Evolutionary conservation across 441 rosid genomes (phyloP).

Genomic region (Arabidopsis hybrid): DNA sequence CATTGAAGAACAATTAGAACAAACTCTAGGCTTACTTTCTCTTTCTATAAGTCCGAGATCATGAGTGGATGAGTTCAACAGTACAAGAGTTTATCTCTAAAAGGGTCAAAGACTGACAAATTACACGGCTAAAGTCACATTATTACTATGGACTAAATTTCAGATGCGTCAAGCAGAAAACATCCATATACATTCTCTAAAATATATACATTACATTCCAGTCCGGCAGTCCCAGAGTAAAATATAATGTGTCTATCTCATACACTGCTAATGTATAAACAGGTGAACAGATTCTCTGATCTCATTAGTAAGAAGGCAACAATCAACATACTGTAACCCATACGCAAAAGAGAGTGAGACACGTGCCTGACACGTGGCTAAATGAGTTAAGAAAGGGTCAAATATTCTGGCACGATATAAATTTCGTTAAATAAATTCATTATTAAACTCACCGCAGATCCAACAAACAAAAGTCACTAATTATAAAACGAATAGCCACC

Average conservation of each 20-base stretch:
- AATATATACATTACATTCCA: neutral
- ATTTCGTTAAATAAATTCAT: slow-evolving; percentile 1
- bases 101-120: neutral
- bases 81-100: neutral
- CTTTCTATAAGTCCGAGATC: neutral
- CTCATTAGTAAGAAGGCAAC: neutral
- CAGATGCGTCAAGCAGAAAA: slow-evolving; percentile 4
- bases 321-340: neutral
- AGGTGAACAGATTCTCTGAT: neutral
- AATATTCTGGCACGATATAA: slow-evolving; percentile 11
- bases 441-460: neutral
- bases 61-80: slow-evolving; percentile 5
- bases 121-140: neutral
- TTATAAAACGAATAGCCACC: neutral
- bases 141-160: neutral
- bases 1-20: slow-evolving; percentile 16
- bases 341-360: slow-evolving; percentile 14
- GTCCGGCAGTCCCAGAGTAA: neutral
- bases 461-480: neutral
- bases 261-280: neutral
- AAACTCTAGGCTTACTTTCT: neutral
- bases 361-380: slow-evolving; percentile 21
- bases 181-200: neutral
- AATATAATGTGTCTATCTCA: slow-evolving; percentile 1
- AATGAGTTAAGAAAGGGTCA: neutral